phyloP scores from a whole-genome alignment of 371 early-diverging fungal genomes.

The Mucor piriformis region DNA sequence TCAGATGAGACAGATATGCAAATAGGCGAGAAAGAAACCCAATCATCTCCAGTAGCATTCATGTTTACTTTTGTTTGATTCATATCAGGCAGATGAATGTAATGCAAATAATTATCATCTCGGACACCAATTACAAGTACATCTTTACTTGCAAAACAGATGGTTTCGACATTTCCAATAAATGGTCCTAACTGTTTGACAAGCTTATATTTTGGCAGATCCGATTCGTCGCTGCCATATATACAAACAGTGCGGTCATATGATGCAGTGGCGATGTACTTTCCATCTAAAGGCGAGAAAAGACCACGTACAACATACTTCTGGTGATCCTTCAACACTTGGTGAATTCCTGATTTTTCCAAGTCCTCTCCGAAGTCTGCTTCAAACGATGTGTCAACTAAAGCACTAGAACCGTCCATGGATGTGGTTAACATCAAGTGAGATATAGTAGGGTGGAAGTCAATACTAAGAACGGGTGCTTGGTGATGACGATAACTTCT shows the following conservation, averaged over 20 bases:
- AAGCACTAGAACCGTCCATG: slow-evolving; percentile 70
- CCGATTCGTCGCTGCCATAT: slow-evolving; percentile 41
- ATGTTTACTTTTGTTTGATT: slow-evolving; percentile 56
- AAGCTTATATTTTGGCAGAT: slow-evolving; percentile 23
- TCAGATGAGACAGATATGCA: slow-evolving; percentile 62
- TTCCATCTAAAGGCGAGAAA: slow-evolving; percentile 62
- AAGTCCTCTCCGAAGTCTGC: slow-evolving; percentile 27
- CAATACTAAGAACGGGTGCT: slow-evolving; percentile 67
- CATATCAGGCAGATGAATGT: slow-evolving; percentile 51
- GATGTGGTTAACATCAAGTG: slow-evolving; percentile 64
- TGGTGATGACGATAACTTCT: slow-evolving; percentile 56
- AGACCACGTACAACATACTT: slow-evolving; percentile 71
- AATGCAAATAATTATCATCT: slow-evolving; percentile 77
- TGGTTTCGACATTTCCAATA: slow-evolving; percentile 62
- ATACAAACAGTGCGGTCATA: slow-evolving; percentile 72
- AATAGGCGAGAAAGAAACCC: slow-evolving; percentile 83
- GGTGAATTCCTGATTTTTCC: slow-evolving; percentile 36
- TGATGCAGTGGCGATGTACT: slow-evolving; percentile 64
- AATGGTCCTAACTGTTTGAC: slow-evolving; percentile 49
- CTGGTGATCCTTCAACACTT: slow-evolving; percentile 65
- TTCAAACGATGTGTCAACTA: slow-evolving; percentile 60
- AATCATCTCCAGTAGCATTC: slow-evolving; percentile 80
- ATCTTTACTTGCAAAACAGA: slow-evolving; percentile 50
- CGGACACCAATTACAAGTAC: slow-evolving; percentile 65
- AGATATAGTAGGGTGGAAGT: slow-evolving; percentile 63